Evolutionary conservation across 345 rosid genomes (phyloP).

Genomic region (Pistacia integerrima): DNA sequence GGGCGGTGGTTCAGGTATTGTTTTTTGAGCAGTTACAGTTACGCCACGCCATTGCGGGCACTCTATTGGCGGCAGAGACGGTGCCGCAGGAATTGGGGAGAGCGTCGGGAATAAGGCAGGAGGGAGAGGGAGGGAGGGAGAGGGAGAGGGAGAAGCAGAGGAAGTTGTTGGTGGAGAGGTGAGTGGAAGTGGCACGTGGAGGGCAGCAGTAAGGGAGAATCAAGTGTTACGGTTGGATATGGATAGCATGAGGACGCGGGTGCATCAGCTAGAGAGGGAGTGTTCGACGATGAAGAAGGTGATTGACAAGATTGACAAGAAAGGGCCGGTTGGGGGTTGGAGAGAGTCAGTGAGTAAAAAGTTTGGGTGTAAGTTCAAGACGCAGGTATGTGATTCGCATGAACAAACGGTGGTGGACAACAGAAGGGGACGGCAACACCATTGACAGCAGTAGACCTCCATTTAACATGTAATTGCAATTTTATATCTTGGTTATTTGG

Average conservation of each 20-base stretch:
- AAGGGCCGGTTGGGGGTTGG: conserved; percentile 45
- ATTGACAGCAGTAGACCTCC: conserved; percentile 32
- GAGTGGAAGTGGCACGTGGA: conserved; percentile 51
- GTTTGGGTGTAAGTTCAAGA: conserved; percentile 92
- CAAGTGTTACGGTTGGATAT: conserved; percentile 90
- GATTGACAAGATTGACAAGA: conserved; percentile 73
- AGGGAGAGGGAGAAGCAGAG: conserved; percentile 19
- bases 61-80: conserved; percentile 63
- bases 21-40: conserved; percentile 94
- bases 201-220: conserved; percentile 83
- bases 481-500: no score
- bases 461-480: background rate
- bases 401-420: conserved; percentile 61
- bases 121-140: conserved; percentile 38
- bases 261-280: conserved; percentile 81
- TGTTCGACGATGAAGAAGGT: conserved; percentile 88
- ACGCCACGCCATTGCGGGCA: conserved; percentile 90
- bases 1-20: conserved; percentile 94
- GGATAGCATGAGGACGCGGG: conserved; percentile 98
- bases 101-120: conserved; percentile 33
- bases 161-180: conserved; percentile 27
- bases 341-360: conserved; percentile 52
- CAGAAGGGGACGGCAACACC: conserved; percentile 47
- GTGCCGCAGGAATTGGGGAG: conserved; percentile 47
- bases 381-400: conserved; percentile 93